Base-by-base conservation (phyloP, 805 yeast species). In the Pichia cephalocereana region DNA sequence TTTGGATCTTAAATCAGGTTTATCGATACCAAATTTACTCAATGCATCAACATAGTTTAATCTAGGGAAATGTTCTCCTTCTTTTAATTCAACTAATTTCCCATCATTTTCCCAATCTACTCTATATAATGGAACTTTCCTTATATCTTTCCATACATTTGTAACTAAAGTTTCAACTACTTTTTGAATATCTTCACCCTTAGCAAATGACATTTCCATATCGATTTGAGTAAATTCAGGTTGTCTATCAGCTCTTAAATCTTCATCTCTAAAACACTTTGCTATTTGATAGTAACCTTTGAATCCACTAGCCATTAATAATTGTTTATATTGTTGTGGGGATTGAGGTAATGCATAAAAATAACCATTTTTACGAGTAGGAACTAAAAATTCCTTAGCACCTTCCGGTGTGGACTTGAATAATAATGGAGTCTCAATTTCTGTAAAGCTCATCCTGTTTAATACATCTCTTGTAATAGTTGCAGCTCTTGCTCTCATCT, bases 181-280 rank as follows among this genome's bases (percentile, higher is more conserved):
- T 0, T 61, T 48, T 62, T 78, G 80, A 7, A 93, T 95, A 54
- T 86, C 86, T 15, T 71, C 67, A 32, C 79, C 78, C 52, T 72
- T 72, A 3, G 90, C 82, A 69, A 83, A 93, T 18, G 90, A 77
- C 91, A 93, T 83, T 64, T 93, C 99, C 66, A 93, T 57, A 71
- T 93, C 99, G n/a, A 93, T 69, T 66, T 93, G 99, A 0, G 99
- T 93, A 63, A 93, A 93, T 63, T 93, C 99, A 0, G 98, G 98
- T 66, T 93, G 99, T 65, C 99, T 77, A 64, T 93, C 99, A 1
- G 87, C 82, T 50, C 99, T 75, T 49, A 93, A 72, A 66, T 93
- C 98, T 64, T 93, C 99, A 63, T 93, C 99, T 54, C 99, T 74
- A 63, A 93, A 93, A 63, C 99, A 93, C 59, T 79, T 82, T 4